Evolutionary conservation across 2,329 filamentous ascomycete species (phyloP), one percentile per base, ranked within the genome.

Genomic region (Curvularia lunata): DNA sequence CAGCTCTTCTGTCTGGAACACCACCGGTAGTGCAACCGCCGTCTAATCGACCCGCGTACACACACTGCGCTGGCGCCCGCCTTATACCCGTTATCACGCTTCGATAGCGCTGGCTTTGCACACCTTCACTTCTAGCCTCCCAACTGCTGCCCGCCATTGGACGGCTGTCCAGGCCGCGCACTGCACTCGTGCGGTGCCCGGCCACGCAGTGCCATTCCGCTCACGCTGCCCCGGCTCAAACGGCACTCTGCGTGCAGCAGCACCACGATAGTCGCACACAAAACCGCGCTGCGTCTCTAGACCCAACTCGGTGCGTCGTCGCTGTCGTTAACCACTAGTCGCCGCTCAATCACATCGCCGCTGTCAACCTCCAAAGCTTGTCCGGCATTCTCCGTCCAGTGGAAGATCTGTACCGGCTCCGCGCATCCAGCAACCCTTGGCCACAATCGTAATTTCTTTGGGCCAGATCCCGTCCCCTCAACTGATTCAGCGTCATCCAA

Each of bases 321-420:
- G 30, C 47, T 42, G 34, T 42, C 52, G 48, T 34, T 48, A 60
- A 54, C 53, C 58, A 30, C 49, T 19, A 46, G 47, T 43, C 54
- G 27, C 48, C 48, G 40, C 41, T 51, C 61, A 58, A 52, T 51
- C 56, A 62, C 54, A 46, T 66, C 62, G 61, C 45, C 55, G 38
- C 59, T 64, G 62, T 59, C 62, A 64, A 48, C 54, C 48, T 52
- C 52, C 34, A 37, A 34, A 8, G 25, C 25, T 27, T 41, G 46
- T 19, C 54, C 54, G 56, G 61, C 27, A 53, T 30, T 28, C 62
- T 13, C 59, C 52, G 48, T 46, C 53, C 52, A 59, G 54, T 52
- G 6, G 30, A 3, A 10, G 16, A 54, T 48, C 12, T 42, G 32
- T 45, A 27, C 48, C n/a, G 21, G 32, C 46, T 28, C 37, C 21